A percentile compares a stretch with the other conserved stretches of the same genome.
Conservation (phyloP, 2,329 filamentous ascomycete genomes). For the Fusarium armeniacum region DNA sequence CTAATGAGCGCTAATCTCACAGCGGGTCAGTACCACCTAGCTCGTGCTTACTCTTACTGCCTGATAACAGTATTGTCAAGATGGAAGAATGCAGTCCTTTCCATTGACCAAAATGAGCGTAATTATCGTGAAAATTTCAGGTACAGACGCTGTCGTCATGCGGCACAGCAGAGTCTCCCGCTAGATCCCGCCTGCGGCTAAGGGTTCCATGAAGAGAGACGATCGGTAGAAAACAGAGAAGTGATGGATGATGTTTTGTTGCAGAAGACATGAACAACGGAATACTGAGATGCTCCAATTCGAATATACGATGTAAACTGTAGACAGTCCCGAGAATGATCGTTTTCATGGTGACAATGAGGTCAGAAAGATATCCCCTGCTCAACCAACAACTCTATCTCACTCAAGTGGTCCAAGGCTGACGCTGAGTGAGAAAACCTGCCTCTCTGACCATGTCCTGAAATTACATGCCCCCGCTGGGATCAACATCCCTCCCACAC, state of each 20-base stretch:
- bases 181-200: neutral
- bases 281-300: neutral
- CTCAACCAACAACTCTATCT: neutral
- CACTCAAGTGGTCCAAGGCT: neutral
- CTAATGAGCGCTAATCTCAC: neutral
- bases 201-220: too few species aligned
- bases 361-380: neutral
- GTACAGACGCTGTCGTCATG: neutral
- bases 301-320: too few species aligned
- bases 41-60: neutral
- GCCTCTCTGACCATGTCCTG: neutral
- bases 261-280: neutral
- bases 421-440: slow-evolving; percentile 1
- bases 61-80: too few species aligned
- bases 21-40: neutral
- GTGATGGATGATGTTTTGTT: neutral
- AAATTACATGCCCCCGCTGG: slow-evolving; percentile 3
- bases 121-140: neutral
- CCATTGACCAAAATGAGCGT: neutral
- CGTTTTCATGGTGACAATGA: neutral
- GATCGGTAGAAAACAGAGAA: neutral
- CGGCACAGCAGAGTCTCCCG: neutral
- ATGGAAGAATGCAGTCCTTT: neutral
- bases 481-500: slow-evolving; percentile 7
- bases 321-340: neutral